Percentiles rank a stretch among this genome's conserved stretches.
phyloP scores from a whole-genome alignment of 2,329 filamentous ascomycete species.

The Alternaria sp. region DNA sequence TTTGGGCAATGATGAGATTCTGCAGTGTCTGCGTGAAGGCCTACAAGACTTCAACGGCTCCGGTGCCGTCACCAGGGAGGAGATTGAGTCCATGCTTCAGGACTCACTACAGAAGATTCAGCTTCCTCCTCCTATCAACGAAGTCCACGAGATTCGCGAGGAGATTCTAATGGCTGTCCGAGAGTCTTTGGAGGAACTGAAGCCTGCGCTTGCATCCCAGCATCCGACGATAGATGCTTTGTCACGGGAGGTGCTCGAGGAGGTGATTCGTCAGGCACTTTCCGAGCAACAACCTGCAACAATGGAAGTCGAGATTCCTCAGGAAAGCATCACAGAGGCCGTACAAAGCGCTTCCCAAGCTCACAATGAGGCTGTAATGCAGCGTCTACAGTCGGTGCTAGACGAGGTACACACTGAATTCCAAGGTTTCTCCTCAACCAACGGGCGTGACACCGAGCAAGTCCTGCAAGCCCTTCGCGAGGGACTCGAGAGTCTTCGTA shows the following conservation, averaged over 20 bases:
- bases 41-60: constrained; percentile 74
- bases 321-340: constrained; percentile 65
- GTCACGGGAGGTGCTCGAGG: constrained; percentile 64
- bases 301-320: constrained; percentile 58
- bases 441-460: constrained; percentile 84
- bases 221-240: constrained; percentile 54
- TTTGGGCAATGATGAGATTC: constrained; percentile 86
- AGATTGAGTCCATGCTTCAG: constrained; percentile 85
- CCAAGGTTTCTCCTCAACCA: constrained; percentile 81
- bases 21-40: constrained; percentile 86
- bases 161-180: constrained; percentile 85
- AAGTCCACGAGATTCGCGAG: constrained; percentile 75
- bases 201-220: constrained; percentile 57
- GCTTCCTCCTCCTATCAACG: constrained; percentile 74
- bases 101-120: constrained; percentile 83
- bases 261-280: constrained; percentile 68
- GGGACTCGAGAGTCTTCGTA: constrained; percentile 80
- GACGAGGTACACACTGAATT: constrained; percentile 70
- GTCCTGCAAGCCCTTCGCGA: constrained; percentile 88
- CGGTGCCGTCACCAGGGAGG: constrained; percentile 75
- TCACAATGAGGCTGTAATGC: constrained; percentile 67
- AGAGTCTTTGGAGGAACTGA: constrained; percentile 86
- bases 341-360: constrained; percentile 64
- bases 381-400: constrained; percentile 66
- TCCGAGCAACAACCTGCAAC: constrained; percentile 55